Percentiles rank a stretch among this genome's conserved stretches.
Conservation (phyloP, 2,329 filamentous ascomycete genomes). For the Stemphylium vesicarium region DNA sequence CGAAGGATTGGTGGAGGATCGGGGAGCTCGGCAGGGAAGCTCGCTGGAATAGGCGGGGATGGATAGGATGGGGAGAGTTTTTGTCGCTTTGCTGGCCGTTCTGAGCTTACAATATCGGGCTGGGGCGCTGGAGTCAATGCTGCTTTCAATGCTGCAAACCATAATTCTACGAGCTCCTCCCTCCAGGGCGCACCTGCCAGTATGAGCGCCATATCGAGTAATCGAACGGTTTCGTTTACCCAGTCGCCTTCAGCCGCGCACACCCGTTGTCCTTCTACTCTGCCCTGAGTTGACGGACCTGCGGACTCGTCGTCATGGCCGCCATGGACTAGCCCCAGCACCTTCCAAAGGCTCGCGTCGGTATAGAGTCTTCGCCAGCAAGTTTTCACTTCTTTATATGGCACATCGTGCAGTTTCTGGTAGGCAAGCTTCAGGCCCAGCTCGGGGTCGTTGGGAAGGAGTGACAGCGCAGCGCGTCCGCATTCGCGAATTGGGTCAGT, state of each 20-base stretch:
- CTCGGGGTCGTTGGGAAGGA: slow-evolving; percentile 50
- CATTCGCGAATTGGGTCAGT: slow-evolving; percentile 48
- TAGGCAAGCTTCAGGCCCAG: slow-evolving; percentile 67
- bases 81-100: slow-evolving; percentile 25
- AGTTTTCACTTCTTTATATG: slow-evolving; percentile 68
- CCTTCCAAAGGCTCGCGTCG: slow-evolving; percentile 71
- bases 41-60: slow-evolving; percentile 4
- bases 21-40: slow-evolving; percentile 25
- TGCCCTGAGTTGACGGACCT: not conserved
- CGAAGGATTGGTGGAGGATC: slow-evolving; percentile 16
- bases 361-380: slow-evolving; percentile 76
- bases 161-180: slow-evolving; percentile 50
- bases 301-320: not conserved
- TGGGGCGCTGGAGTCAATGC: slow-evolving; percentile 1
- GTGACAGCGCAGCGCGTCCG: slow-evolving; percentile 48
- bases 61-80: slow-evolving; percentile 14
- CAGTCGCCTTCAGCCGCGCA: slow-evolving; percentile 44
- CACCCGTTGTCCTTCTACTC: slow-evolving; percentile 11
- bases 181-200: slow-evolving; percentile 60
- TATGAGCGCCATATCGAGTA: slow-evolving; percentile 78
- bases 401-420: slow-evolving; percentile 72
- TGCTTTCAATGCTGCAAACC: slow-evolving; percentile 58
- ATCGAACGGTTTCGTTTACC: slow-evolving; percentile 66
- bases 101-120: not conserved
- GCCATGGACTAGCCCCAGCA: slow-evolving; percentile 44